Percentiles rank a stretch among this genome's conserved stretches.
phyloP scores from a whole-genome alignment of 2,329 filamentous ascomycete species.

The Fusarium pseudonygamai region DNA sequence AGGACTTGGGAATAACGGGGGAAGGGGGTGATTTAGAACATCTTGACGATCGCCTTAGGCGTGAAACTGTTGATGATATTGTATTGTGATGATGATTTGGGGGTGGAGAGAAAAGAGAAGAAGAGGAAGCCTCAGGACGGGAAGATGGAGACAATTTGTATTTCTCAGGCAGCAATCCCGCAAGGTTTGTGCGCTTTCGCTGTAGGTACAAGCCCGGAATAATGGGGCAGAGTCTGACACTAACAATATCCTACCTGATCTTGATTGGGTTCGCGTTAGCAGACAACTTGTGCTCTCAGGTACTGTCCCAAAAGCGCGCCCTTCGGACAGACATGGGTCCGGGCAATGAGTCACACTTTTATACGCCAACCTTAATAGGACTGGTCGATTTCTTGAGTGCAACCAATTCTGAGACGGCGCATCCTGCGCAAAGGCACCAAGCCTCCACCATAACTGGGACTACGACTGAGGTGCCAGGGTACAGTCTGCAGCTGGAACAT shows the following conservation, averaged over 20 bases:
- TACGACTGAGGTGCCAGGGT: not conserved
- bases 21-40: conserved; percentile 64
- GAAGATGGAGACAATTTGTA: conserved; percentile 52
- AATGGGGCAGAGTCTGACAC: conserved; percentile 27
- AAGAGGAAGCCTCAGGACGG: conserved; percentile 39
- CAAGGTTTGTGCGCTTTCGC: conserved; percentile 34
- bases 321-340: conserved; percentile 43
- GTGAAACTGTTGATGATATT: conserved; percentile 41
- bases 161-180: conserved; percentile 57
- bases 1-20: conserved; percentile 49
- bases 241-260: conserved; percentile 12
- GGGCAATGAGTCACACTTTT: conserved; percentile 50
- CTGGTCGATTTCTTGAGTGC: conserved; percentile 41
- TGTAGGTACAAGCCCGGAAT: conserved; percentile 30
- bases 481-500: not conserved
- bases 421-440: conserved; percentile 26
- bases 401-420: conserved; percentile 39
- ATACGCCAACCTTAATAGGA: conserved; percentile 42
- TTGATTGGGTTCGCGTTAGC: conserved; percentile 10
- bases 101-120: conserved; percentile 50
- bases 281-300: conserved; percentile 7
- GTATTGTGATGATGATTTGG: conserved; percentile 46
- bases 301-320: conserved; percentile 34
- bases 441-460: conserved; percentile 27
- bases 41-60: conserved; percentile 59